Evolutionary conservation across 805 yeast species (phyloP), one percentile per base, ranked within the genome.

Genomic region (Blastobotrys attinorum): DNA sequence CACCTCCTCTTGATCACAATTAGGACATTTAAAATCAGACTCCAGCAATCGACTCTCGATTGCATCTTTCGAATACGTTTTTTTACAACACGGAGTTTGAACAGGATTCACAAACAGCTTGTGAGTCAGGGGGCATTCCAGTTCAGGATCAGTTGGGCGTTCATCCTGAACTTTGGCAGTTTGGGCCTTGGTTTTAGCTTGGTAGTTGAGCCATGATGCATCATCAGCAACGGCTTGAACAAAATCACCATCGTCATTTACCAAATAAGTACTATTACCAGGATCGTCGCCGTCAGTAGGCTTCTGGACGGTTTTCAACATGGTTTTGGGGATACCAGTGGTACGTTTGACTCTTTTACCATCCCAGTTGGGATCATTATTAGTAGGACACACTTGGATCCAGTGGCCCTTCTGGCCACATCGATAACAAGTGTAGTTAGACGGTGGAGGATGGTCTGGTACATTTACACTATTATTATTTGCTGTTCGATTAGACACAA

Each of bases 401-500:
- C 95, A 90, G 62, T 92, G 99, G 45, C 87, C 92, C 62, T 87
- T 85, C 22, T 84, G 86, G 40, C 97, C 97, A 68, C 99, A 92
- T 59, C 96, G 73, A 61, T 92, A 90, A 62, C 99, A 92, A 60
- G 90, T 83, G 57, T 92, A 92, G 1, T 95, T 95, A 4, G 96
- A 90, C 1, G 98, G 98, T 7, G 96, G 96, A 4, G 76, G 73
- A 51, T 82, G 89, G 45, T 86, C 95, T 2, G 66, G 62, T 50
- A 48, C 62, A 52, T 40, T 61, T 35, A 56, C 53, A 11, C 53
- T 47, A 3, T 48, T 47, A 71, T 75, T 47, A n/a, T 49, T 37
- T n/a, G 46, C 40, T 10, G 54, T 47, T 10, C 47, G 41, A 47
- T 69, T 70, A 58, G 76, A 80, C 2, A 89, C 78, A 13, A 94